Evolutionary conservation across 2,329 filamentous ascomycete species (phyloP).

Genomic region (Pseudocercospora fuligena): DNA sequence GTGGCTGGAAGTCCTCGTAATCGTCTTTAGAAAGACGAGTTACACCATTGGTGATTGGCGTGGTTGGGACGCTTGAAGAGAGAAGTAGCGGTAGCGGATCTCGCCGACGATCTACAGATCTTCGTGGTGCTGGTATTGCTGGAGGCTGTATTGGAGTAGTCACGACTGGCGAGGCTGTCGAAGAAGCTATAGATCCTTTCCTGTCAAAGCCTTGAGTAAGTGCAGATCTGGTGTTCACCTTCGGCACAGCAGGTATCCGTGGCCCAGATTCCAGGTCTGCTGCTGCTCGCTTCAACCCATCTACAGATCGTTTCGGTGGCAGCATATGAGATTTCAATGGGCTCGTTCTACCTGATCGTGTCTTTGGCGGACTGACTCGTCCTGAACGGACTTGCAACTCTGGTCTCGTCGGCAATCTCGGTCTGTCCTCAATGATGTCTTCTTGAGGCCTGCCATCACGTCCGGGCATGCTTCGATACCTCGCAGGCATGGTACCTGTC

Average conservation of each 20-base stretch:
- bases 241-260: constrained; percentile 36
- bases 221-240: constrained; percentile 31
- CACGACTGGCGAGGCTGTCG: constrained; percentile 17
- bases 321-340: constrained; percentile 37
- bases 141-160: constrained; percentile 31
- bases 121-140: constrained; percentile 41
- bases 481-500: constrained; percentile 31
- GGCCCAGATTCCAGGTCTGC: constrained; percentile 22
- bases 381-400: constrained; percentile 39
- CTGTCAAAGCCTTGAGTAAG: constrained; percentile 36
- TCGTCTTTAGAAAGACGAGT: constrained; percentile 41
- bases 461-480: constrained; percentile 28
- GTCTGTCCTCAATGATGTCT: constrained; percentile 36
- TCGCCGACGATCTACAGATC: constrained; percentile 36
- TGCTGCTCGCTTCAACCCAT: constrained; percentile 28
- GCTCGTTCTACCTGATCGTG: constrained; percentile 35
- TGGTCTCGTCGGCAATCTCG: constrained; percentile 39
- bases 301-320: constrained; percentile 28
- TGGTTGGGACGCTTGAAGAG: constrained; percentile 13
- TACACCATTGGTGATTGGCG: constrained; percentile 45
- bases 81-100: constrained; percentile 30
- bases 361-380: constrained; percentile 35
- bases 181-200: constrained; percentile 11
- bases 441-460: constrained; percentile 21
- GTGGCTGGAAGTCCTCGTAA: constrained; percentile 46